Conservation (phyloP, 768 basidiomycete species). For the Daedaleopsis sinensis region DNA sequence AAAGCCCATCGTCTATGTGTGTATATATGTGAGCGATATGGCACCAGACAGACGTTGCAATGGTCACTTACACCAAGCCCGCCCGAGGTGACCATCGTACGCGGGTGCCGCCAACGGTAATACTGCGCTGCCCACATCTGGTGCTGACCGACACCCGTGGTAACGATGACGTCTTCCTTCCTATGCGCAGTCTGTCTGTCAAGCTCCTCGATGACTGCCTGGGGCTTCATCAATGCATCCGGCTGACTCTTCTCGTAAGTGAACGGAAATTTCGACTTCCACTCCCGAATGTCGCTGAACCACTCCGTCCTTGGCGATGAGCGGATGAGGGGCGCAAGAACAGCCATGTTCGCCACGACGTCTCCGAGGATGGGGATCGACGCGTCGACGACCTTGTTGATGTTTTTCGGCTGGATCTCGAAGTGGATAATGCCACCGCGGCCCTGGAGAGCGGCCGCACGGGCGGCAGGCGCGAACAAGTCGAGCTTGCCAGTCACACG, state of each 20-base stretch:
- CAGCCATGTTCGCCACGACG: constrained; percentile 79
- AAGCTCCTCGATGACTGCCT: constrained; percentile 94
- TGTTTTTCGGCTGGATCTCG: constrained; percentile 97
- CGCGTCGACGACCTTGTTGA: constrained; percentile 98
- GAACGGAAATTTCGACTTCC: constrained; percentile 92
- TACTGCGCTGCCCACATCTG: constrained; percentile 99
- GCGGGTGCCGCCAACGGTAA: constrained; percentile 88
- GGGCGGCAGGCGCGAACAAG: constrained; percentile 89
- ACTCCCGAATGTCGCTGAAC: constrained; percentile 80
- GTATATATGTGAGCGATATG: constrained; percentile 1
- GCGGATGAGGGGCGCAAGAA: constrained; percentile 80
- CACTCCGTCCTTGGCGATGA: constrained; percentile 68
- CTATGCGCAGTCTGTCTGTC: constrained; percentile 74
- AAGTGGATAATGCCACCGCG: constrained; percentile 98
- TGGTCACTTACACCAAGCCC: constrained; percentile 79
- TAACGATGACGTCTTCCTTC: constrained; percentile 86
- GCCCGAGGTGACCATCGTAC: constrained; percentile 89
- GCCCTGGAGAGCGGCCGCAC: constrained; percentile 81
- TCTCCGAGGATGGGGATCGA: constrained; percentile 94
- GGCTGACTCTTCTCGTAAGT: constrained; percentile 68
- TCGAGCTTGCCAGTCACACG: constrained; percentile 93
- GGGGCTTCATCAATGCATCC: constrained; percentile 86
- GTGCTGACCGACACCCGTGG: constrained; percentile 98
- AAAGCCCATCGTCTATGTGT: constrained; percentile 91
- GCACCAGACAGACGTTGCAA: neutral